Conservation (phyloP, 768 basidiomycete genomes). For the Xerocomus spinulosus region DNA sequence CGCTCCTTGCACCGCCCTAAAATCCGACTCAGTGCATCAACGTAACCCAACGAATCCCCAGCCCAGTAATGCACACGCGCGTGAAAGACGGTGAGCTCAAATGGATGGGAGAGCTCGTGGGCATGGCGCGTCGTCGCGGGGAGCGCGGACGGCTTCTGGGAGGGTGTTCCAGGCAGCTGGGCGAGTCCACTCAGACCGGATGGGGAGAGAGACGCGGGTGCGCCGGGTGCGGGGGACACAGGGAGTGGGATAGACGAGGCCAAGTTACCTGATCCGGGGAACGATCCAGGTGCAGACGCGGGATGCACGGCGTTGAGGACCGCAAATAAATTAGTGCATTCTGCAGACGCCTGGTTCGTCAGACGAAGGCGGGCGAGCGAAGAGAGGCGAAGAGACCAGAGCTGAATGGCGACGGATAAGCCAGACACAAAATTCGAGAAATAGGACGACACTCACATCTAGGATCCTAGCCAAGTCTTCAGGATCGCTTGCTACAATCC, state of each 20-base stretch:
- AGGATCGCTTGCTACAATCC: slow-evolving; percentile 65
- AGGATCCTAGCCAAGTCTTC: slow-evolving; percentile 62
- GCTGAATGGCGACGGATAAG: slow-evolving; percentile 37
- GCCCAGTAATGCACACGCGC: slow-evolving; percentile 78
- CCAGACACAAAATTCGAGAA: background rate
- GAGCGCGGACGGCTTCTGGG: slow-evolving; percentile 13
- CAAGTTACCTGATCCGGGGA: slow-evolving; percentile 37
- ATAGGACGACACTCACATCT: slow-evolving; percentile 44
- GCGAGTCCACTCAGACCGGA: slow-evolving; percentile 16
- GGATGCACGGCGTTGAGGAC: slow-evolving; percentile 60
- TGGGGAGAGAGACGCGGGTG: slow-evolving; percentile 16
- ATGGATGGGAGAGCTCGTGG: slow-evolving; percentile 31
- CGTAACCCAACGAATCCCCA: slow-evolving; percentile 73
- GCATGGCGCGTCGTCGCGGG: background rate
- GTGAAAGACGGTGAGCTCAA: slow-evolving; percentile 62
- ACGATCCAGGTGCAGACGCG: slow-evolving; percentile 46
- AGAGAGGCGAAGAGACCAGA: slow-evolving; percentile 81
- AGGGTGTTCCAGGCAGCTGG: slow-evolving; percentile 24
- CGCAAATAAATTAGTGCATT: slow-evolving; percentile 75
- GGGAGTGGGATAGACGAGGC: slow-evolving; percentile 18
- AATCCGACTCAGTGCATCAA: slow-evolving; percentile 66
- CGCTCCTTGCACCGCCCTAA: slow-evolving; percentile 56
- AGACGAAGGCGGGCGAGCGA: slow-evolving; percentile 76
- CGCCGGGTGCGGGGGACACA: slow-evolving; percentile 30
- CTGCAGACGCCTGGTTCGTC: slow-evolving; percentile 83